Conservation (phyloP, 1,139 yeast genomes). For the Candida smagusa region DNA sequence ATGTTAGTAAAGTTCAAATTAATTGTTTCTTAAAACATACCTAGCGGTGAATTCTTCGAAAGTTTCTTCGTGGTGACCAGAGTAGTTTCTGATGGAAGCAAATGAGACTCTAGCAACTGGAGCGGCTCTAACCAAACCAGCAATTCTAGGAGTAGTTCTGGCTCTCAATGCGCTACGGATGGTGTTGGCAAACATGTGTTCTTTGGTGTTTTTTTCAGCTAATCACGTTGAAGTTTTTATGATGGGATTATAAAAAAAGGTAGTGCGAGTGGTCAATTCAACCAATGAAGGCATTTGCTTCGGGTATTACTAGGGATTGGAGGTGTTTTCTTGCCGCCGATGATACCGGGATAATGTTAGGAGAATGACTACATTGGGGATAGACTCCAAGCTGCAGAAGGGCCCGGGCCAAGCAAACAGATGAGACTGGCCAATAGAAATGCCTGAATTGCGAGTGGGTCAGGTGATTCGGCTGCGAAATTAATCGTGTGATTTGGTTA, state of each 20-base stretch:
- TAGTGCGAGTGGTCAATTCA: conserved; percentile 1
- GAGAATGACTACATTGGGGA: too few species aligned
- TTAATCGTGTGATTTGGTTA: too few species aligned
- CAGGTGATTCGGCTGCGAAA: neutral
- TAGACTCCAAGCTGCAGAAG: too few species aligned
- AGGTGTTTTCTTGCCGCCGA: too few species aligned
- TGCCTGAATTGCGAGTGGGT: neutral
- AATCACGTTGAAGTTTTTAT: conserved; percentile 5
- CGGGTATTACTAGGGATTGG: too few species aligned
- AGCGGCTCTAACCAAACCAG: conserved; percentile 21
- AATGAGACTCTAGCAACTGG: conserved; percentile 16
- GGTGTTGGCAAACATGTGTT: conserved; percentile 44
- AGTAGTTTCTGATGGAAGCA: conserved; percentile 57
- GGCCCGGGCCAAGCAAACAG: too few species aligned
- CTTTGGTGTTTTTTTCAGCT: conserved; percentile 6
- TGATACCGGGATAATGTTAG: too few species aligned
- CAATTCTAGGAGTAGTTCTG: conserved; percentile 30
- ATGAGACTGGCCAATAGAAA: neutral
- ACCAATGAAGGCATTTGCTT: neutral
- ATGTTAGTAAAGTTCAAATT: conserved; percentile 22
- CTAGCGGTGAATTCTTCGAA: conserved; percentile 91
- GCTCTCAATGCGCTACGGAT: conserved; percentile 55
- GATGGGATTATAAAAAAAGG: neutral
- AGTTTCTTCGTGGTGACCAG: conserved; percentile 81
- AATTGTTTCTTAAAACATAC: conserved; percentile 26